A percentile compares a stretch with the other conserved stretches of the same genome.
phyloP scores from a whole-genome alignment of 176 grass and related monocot species.

The Oryza meridionalis region DNA sequence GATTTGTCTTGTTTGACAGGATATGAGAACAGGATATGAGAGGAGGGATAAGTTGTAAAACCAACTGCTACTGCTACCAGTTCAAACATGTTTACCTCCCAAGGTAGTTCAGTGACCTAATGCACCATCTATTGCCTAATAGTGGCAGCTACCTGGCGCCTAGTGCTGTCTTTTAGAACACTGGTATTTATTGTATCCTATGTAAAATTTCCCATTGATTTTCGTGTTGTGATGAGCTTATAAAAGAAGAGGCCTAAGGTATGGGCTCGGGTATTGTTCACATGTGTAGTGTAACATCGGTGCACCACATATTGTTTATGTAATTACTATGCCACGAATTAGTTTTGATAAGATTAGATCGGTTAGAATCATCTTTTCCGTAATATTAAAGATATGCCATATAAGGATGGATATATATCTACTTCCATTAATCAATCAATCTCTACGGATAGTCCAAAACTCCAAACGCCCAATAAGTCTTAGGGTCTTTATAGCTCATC shows the following conservation, averaged over 20 bases:
- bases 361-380: background rate
- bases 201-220: slow-evolving; percentile 4
- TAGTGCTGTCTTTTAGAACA: too few species aligned
- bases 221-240: background rate
- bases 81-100: background rate
- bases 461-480: background rate
- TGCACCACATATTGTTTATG: background rate
- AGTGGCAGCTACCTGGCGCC: too few species aligned
- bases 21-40: background rate
- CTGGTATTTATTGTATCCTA: background rate
- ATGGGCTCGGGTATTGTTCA: background rate
- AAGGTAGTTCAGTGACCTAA: too few species aligned
- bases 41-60: too few species aligned
- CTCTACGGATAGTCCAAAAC: background rate
- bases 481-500: too few species aligned
- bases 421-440: background rate
- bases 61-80: background rate
- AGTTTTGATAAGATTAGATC: background rate
- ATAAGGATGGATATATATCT: background rate
- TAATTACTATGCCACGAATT: background rate
- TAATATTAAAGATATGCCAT: background rate
- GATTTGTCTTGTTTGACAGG: background rate
- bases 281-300: background rate
- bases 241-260: too few species aligned
- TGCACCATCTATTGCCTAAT: too few species aligned